These are phyloP conservation scores for Coemansia sp. DNA, from an alignment of 192 early-diverging fungal genomes.

Conservation along the genomic window DNA sequence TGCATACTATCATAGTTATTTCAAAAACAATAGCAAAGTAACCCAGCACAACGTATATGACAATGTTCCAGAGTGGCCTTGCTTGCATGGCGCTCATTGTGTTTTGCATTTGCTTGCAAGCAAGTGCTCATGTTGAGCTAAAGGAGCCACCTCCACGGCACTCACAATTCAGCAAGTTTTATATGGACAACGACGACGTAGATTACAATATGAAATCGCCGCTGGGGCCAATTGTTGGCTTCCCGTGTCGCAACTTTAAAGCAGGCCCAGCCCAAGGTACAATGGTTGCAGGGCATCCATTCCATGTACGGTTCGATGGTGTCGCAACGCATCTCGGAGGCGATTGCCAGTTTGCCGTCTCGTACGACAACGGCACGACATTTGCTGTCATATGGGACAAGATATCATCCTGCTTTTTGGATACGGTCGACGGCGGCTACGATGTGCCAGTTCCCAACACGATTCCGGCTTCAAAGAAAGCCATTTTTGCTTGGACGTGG, in stretches of 20 bases:
- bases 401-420: constrained; percentile 46
- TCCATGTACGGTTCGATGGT: constrained; percentile 55
- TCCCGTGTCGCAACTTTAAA: constrained; percentile 49
- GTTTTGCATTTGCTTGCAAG: neutral
- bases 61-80: neutral
- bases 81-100: neutral
- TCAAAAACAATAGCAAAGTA: neutral
- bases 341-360: constrained; percentile 69
- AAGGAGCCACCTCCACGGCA: constrained; percentile 50
- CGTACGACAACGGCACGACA: constrained; percentile 60
- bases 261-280: constrained; percentile 37
- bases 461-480: constrained; percentile 57
- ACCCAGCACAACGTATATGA: neutral
- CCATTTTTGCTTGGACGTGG: constrained; percentile 65
- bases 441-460: constrained; percentile 60
- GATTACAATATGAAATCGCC: constrained; percentile 56
- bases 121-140: constrained; percentile 38
- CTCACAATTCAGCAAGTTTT: constrained; percentile 50
- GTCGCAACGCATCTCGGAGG: constrained; percentile 62
- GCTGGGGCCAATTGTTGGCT: constrained; percentile 43
- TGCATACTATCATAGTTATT: neutral
- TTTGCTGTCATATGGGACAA: constrained; percentile 64
- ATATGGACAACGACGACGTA: constrained; percentile 47
- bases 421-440: constrained; percentile 38
- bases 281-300: constrained; percentile 52